phyloP scores from a whole-genome alignment of 768 basidiomycete species.

The Phylloporus sp. region DNA sequence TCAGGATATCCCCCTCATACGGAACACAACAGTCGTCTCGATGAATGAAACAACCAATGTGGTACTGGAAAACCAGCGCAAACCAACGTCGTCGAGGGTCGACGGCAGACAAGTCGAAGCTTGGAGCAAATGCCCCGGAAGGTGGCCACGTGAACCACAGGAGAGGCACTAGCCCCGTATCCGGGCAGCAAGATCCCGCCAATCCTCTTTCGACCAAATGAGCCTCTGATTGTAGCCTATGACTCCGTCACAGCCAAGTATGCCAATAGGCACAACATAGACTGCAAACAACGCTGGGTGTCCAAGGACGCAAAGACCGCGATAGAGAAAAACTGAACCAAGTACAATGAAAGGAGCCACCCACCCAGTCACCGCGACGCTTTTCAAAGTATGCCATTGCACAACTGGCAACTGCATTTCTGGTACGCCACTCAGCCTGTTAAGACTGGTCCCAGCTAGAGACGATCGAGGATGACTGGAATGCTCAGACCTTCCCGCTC shows the following conservation, averaged over 20 bases:
- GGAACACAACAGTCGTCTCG: neutral
- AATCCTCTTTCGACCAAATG: slow-evolving; percentile 1
- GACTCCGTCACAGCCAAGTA: slow-evolving; percentile 1
- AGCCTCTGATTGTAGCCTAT: neutral
- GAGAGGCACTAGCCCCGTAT: no score
- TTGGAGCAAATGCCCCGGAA: no score
- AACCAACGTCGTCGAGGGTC: slow-evolving; percentile 2
- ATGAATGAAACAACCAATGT: slow-evolving; percentile 2
- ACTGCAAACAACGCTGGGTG: slow-evolving; percentile 6
- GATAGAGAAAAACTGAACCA: slow-evolving; percentile 19
- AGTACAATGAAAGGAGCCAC: neutral
- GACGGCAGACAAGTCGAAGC: neutral
- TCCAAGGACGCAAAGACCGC: slow-evolving; percentile 13
- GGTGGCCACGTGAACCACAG: no score
- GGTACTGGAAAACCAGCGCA: slow-evolving; percentile 9
- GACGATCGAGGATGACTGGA: slow-evolving; percentile 29
- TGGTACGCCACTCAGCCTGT: slow-evolving; percentile 28
- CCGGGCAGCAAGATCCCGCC: neutral
- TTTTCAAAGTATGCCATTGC: slow-evolving; percentile 24
- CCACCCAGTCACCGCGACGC: slow-evolving; percentile 28
- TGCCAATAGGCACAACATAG: rapidly evolving
- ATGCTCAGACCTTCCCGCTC: slow-evolving; percentile 36
- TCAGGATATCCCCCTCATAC: slow-evolving; percentile 17
- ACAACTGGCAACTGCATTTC: slow-evolving; percentile 23
- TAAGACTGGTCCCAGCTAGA: slow-evolving; percentile 26